phyloP scores from a whole-genome alignment of 768 basidiomycete genomes.

The Tricholoma sp. region DNA sequence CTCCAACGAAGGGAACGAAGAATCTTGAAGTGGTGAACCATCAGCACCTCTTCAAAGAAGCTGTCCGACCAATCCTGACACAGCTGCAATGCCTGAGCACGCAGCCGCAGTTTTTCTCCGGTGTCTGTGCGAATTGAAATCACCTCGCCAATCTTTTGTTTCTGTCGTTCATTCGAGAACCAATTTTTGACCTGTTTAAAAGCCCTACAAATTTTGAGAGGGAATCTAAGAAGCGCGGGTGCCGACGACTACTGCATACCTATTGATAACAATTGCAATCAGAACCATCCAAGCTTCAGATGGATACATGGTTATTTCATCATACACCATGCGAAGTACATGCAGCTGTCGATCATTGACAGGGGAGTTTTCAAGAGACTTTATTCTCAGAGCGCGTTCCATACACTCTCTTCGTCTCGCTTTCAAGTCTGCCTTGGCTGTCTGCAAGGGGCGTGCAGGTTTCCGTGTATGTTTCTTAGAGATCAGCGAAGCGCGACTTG shows the following conservation, averaged over 20 bases:
- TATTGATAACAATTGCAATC: constrained; percentile 50
- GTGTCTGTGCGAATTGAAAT: constrained; percentile 31
- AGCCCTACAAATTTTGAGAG: constrained; percentile 28
- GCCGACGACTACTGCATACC: constrained; percentile 28
- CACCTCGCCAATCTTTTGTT: constrained; percentile 35
- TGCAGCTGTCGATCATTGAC: constrained; percentile 51
- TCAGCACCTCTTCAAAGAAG: constrained; percentile 57
- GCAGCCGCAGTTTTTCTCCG: constrained; percentile 43
- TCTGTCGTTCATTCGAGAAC: constrained; percentile 63
- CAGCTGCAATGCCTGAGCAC: constrained; percentile 39
- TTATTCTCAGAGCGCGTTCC: constrained; percentile 34
- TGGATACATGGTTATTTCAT: constrained; percentile 64
- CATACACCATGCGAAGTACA: constrained; percentile 59
- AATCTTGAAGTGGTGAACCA: constrained; percentile 43
- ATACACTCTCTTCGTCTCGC: constrained; percentile 28
- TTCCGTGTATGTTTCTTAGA: constrained; percentile 23
- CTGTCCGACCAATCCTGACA: constrained; percentile 57
- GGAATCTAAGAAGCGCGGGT: neutral
- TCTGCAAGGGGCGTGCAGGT: constrained; percentile 20
- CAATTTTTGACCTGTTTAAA: constrained; percentile 63
- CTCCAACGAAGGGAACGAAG: neutral
- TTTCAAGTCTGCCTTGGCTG: constrained; percentile 25
- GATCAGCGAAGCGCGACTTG: constrained; percentile 20
- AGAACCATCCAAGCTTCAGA: constrained; percentile 57
- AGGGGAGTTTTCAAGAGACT: constrained; percentile 49